Evolutionary conservation across 768 basidiomycete species (phyloP), one percentile per base, ranked within the genome.

Genomic region (Rhizopogon vulgaris): DNA sequence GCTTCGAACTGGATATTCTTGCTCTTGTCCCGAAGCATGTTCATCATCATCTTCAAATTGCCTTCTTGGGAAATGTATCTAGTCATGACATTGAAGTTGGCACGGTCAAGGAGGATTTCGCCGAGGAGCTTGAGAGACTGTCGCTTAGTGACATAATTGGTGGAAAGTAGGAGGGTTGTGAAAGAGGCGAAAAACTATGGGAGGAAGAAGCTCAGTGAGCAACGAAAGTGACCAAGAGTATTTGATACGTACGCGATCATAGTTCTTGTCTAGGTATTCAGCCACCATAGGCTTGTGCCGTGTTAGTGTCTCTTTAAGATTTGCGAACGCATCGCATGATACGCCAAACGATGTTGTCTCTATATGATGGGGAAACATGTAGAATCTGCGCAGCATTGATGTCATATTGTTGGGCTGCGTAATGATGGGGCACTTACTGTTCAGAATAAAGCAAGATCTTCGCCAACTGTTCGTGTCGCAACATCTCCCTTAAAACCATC

Each of bases 21-120:
- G 79, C 94, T 97, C 80, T 94, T 96, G 68, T 97, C 93, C 56
- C 94, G 81, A 51, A 99, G 75, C 51, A 98, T 79, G 69, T 98
- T 98, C 96, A 99, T 99, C 92, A 99, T 96, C 87, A 95, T 91
- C 85, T 98, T 97, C 57, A 99, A 78, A 67, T 98, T 99, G 27
- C 85, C 87, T 65, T 97, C 96, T 62, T 85, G 86, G 8, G 91
- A 82, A 60, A 99, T 99, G 67, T 98, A 99, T 6, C 87, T 82
- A 0, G 96, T 98, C 96, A 99, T 99, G 63, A 98, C 91, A 59
- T 79, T 92, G 76, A 97, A 98, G 70, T 99, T 99, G 42, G 94
- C 93, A 27, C 96, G 84, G 71, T 99, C 96, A 41, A 99, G 84
- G 6, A 98, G 76, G 70, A 98, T 98, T 71, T 99, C 96, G 56